A percentile compares a stretch with the other conserved stretches of the same genome.
phyloP scores from a whole-genome alignment of 306 rosid species.

The Cercis canadensis region DNA sequence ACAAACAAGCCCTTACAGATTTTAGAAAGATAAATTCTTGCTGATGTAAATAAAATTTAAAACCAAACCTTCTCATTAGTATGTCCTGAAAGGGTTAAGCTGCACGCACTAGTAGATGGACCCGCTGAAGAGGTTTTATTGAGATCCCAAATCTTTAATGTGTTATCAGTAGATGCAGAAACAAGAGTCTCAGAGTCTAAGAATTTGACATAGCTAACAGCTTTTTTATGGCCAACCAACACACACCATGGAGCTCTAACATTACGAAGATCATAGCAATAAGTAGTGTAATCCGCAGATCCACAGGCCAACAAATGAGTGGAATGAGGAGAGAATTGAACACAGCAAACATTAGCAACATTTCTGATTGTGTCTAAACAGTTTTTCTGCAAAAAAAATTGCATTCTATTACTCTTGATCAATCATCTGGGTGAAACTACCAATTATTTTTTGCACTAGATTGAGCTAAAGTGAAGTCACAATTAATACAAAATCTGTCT shows the following conservation, averaged over 20 bases:
- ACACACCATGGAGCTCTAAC: conserved; percentile 86
- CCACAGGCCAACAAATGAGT: conserved; percentile 83
- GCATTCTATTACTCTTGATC: conserved; percentile 37
- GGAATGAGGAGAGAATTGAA: conserved; percentile 91
- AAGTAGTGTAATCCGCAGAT: conserved; percentile 80
- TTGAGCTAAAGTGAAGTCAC: conserved; percentile 21
- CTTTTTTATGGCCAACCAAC: conserved; percentile 74
- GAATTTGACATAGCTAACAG: conserved; percentile 82
- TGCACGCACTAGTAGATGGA: conserved; percentile 71
- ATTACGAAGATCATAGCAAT: conserved; percentile 95
- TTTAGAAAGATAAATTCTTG: conserved; percentile 16
- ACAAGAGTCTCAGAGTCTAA: conserved; percentile 81
- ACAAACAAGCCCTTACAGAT: conserved; percentile 2
- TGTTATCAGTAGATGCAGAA: conserved; percentile 94
- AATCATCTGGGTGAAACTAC: conserved; percentile 12
- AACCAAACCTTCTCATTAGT: conserved; percentile 85
- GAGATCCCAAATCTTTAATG: conserved; percentile 95
- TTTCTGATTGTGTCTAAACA: conserved; percentile 76
- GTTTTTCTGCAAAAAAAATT: conserved; percentile 60
- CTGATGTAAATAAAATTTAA: conserved; percentile 21
- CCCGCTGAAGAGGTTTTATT: conserved; percentile 62
- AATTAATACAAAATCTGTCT: conserved; percentile 27
- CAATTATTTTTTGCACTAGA: conserved; percentile 20
- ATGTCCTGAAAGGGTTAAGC: conserved; percentile 80
- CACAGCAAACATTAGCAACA: conserved; percentile 92